Evolutionary conservation across 2,329 filamentous ascomycete genomes (phyloP), one percentile per base, ranked within the genome.

Genomic region (Epichloe elymi): DNA sequence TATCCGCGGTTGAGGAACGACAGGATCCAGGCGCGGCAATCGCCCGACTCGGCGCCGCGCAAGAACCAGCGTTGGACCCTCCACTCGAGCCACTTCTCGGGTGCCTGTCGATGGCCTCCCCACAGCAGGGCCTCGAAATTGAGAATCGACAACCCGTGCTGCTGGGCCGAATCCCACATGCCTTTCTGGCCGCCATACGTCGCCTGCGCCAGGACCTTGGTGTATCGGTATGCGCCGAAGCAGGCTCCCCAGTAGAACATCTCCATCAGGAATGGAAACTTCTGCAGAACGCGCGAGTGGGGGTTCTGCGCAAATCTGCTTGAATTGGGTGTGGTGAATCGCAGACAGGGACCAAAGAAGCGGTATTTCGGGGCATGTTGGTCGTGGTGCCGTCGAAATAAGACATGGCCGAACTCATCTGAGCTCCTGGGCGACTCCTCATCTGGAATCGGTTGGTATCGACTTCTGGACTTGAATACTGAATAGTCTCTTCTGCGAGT

Each of bases 221-320:
- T 55, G 46, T 48, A 47, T 8, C 49, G 46, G 30, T 53, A 53
- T 15, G 49, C 49, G 51, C 42, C 51, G 49, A 53, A 53, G 33
- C 51, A 51, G 33, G 50, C 46, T 2, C 48, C 83, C 83, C 84
- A 88, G 68, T 88, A 88, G 48, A 88, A 88, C 40, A 78, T 82
- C 65, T 88, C 85, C 1, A 82, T 80, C 30, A 88, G 64, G 61
- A 88, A 88, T 0, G 85, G 85, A 56, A 86, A 79, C 60, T 78
- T 82, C 52, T 73, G 73, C 14, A 88, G 72, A 37, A 88, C 57
- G 4, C 83, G 73, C 61, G 80, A 85, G 48, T 85, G 68, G 12
- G 83, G 65, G 45, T 78, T 75, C 54, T 78, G 73, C 55, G 75
- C 72, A 59, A 82, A 84, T 6, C 77, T 68, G 39, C 69, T 68